phyloP scores from a whole-genome alignment of 2,329 filamentous ascomycete species.

The Botrytis elliptica region DNA sequence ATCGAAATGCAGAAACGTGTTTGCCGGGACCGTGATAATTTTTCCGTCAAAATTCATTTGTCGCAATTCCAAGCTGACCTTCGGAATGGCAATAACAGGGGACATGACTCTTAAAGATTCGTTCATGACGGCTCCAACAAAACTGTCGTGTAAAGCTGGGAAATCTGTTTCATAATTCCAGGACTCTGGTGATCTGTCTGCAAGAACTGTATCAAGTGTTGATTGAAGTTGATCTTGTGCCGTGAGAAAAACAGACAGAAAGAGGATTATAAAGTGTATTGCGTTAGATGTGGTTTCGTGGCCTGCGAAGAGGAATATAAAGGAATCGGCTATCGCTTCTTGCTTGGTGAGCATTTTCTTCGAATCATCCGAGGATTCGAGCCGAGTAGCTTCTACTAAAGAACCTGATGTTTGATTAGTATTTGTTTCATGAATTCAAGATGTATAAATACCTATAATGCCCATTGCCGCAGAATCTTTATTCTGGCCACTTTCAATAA shows the following conservation, averaged over 20 bases:
- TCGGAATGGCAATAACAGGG: slow-evolving; percentile 70
- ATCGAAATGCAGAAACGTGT: slow-evolving; percentile 46
- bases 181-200: slow-evolving; percentile 53
- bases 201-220: slow-evolving; percentile 66
- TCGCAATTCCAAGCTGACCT: slow-evolving; percentile 50
- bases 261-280: slow-evolving; percentile 67
- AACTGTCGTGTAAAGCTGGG: slow-evolving; percentile 63
- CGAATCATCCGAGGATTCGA: slow-evolving; percentile 45
- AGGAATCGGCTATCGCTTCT: slow-evolving; percentile 72
- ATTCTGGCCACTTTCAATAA: slow-evolving; percentile 25
- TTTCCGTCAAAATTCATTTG: slow-evolving; percentile 52
- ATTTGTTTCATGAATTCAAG: slow-evolving; percentile 45
- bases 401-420: slow-evolving; percentile 41
- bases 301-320: slow-evolving; percentile 67
- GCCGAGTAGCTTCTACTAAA: slow-evolving; percentile 44
- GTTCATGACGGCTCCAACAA: slow-evolving; percentile 75
- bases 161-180: slow-evolving; percentile 73
- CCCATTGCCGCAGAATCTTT: slow-evolving; percentile 46
- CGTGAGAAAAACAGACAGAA: slow-evolving; percentile 63
- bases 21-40: slow-evolving; percentile 25
- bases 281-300: slow-evolving; percentile 79
- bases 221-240: slow-evolving; percentile 65
- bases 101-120: slow-evolving; percentile 73
- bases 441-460: slow-evolving; percentile 43
- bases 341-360: slow-evolving; percentile 48